Base-by-base conservation (phyloP, 177 flowering plant genomes). In the Tripterygium wilfordii region DNA sequence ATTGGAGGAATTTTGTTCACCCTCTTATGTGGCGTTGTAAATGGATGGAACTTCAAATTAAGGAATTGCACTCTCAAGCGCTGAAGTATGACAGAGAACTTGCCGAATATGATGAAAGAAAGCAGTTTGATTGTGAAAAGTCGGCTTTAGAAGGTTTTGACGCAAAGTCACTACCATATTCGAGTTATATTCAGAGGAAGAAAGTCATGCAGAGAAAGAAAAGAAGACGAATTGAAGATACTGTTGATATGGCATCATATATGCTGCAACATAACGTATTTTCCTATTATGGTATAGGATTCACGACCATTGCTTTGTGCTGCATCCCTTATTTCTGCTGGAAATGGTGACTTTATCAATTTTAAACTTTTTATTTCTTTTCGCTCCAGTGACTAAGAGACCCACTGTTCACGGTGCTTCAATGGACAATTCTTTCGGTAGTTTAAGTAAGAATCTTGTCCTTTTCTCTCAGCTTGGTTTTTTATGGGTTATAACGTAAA, bases 11-110 rank as follows among this genome's bases (percentile, higher is more conserved):
- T 20, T 78, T 54, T 54, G 61, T 78, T 53, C 79, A 45, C 18
- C 75, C 88, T 33, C 48, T 73, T 15, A 68, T 59, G 80, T 78
- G 82, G 88, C 75, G 84, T 1, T 76, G 79, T 48, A 78, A 72
- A 57, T 81, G 82, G 88, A 24, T 55, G 14, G 88, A 81, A 49
- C 51, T 81, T 44, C 77, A 62, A 61, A 58, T 73, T 6, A 73
- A 59, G 58, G 60, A 70, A 52, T 44, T 80, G 31, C 54, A 67
- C 35, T 31, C 58, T 9, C 77, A 43, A 50, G 74, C 76, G 19
- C 49, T 33, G 18, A 61, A 49, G 44, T 74, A 74, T 53, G 74
- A 64, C 24, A 61, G 48, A 53, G 64, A 69, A 63, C 62, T 74
- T 37, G 67, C 67, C 44, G 44, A 49, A 25, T 67, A 52, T 57